phyloP scores from a whole-genome alignment of 139 green algal species.

The Spirogloea muscicola region DNA sequence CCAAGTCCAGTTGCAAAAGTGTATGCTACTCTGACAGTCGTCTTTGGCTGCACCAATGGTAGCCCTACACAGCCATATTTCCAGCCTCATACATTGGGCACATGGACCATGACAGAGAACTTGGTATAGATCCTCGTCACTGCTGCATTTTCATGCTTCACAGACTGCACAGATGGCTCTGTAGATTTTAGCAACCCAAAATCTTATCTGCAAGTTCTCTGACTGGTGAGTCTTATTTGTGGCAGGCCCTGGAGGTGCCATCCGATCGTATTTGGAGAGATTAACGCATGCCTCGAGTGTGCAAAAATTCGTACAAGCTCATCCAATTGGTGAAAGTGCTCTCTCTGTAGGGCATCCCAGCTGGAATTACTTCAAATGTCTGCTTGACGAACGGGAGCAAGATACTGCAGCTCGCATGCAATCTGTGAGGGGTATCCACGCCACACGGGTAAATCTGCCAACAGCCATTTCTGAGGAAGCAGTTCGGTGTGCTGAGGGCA shows the following conservation, averaged over 20 bases:
- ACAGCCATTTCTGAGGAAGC: no score
- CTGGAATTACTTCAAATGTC: no score
- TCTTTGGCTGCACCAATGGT: not conserved
- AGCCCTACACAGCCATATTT: not conserved
- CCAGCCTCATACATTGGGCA: not conserved
- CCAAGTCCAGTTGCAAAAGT: not conserved
- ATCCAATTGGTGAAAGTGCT: not conserved
- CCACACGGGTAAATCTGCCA: no score
- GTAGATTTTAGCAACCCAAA: not conserved
- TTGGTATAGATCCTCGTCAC: not conserved
- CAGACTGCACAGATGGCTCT: not conserved
- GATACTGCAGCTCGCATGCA: no score
- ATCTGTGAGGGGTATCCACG: no score
- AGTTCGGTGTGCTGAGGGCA: no score
- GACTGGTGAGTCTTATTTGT: no score
- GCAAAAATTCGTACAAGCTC: not conserved
- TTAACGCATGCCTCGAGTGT: not conserved
- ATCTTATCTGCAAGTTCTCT: no score
- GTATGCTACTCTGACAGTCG: slow-evolving; percentile 1
- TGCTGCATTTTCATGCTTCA: not conserved
- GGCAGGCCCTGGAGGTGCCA: slow-evolving; percentile 5
- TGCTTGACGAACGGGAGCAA: no score
- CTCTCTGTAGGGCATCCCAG: no score
- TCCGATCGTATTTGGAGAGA: not conserved
- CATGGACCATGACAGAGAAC: not conserved